A percentile compares a stretch with the other conserved stretches of the same genome.
Conservation (phyloP, 2,329 filamentous ascomycete genomes). For the Apiospora marii region DNA sequence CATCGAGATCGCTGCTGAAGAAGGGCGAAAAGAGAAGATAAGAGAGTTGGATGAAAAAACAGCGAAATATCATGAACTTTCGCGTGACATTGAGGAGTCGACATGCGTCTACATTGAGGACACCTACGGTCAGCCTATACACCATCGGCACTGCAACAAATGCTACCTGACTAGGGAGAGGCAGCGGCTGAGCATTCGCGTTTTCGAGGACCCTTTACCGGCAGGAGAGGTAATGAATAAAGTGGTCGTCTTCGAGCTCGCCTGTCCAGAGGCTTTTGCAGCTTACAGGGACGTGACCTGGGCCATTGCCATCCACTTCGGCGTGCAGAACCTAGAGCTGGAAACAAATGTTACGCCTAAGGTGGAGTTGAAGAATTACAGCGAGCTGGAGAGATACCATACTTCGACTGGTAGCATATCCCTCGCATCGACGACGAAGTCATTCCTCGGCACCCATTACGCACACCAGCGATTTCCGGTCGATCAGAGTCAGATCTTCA, state of each 20-base stretch:
- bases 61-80: conserved; percentile 42
- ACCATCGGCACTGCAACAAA: conserved; percentile 43
- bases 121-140: conserved; percentile 28
- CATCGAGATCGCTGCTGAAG: conserved; percentile 37
- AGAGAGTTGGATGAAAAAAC: conserved; percentile 44
- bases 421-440: conserved; percentile 29
- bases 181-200: conserved; percentile 44
- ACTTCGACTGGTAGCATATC: conserved; percentile 29
- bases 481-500: conserved; percentile 49
- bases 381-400: conserved; percentile 25
- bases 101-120: conserved; percentile 42
- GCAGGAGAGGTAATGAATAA: conserved; percentile 39
- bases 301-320: conserved; percentile 44
- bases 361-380: conserved; percentile 33
- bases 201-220: conserved; percentile 52
- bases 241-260: conserved; percentile 51
- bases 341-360: conserved; percentile 30
- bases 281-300: conserved; percentile 53
- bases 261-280: conserved; percentile 44
- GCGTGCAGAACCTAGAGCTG: conserved; percentile 28
- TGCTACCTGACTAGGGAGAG: conserved; percentile 44
- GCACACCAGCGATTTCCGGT: conserved; percentile 49
- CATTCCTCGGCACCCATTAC: conserved; percentile 56
- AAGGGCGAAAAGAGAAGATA: conserved; percentile 36
- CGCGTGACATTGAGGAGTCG: conserved; percentile 39